Evolutionary conservation across 2,329 filamentous ascomycete genomes (phyloP).

Genomic region (Raffaelea arxii): DNA sequence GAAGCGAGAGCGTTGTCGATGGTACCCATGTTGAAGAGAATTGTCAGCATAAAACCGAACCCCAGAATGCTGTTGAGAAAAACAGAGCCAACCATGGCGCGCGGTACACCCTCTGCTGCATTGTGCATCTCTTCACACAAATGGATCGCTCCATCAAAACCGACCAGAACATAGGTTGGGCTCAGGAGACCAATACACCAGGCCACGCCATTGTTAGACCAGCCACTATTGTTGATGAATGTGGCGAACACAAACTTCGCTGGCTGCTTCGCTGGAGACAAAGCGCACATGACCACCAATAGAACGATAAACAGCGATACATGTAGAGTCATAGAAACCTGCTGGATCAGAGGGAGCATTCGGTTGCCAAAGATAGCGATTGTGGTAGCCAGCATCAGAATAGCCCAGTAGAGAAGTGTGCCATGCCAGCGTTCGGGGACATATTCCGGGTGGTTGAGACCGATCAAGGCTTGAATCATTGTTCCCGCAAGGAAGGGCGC

Average conservation of each 20-base stretch:
- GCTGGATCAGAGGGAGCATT: not conserved
- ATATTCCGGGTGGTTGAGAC: not conserved
- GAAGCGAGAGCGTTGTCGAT: not conserved
- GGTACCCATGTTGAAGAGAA: not conserved
- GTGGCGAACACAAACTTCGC: not conserved
- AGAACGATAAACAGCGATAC: not conserved
- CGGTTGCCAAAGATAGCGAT: not conserved
- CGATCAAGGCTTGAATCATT: not conserved
- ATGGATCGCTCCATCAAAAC: not conserved
- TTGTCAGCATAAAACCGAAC: not conserved
- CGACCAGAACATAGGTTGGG: not conserved
- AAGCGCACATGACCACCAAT: not conserved
- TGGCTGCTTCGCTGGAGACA: not conserved
- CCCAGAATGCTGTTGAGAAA: not conserved
- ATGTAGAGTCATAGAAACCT: not conserved
- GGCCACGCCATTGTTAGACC: not conserved
- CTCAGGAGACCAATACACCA: not conserved
- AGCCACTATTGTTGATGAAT: not conserved
- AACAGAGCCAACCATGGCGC: not conserved
- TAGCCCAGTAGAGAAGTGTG: not conserved
- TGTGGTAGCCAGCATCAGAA: not conserved
- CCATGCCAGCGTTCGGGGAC: not conserved
- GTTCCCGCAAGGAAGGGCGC: not conserved
- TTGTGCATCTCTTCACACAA: not conserved
- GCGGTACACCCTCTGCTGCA: not conserved